Base-by-base conservation (phyloP, 73 alveolate genomes). In the Tetrahymena malaccensis region DNA sequence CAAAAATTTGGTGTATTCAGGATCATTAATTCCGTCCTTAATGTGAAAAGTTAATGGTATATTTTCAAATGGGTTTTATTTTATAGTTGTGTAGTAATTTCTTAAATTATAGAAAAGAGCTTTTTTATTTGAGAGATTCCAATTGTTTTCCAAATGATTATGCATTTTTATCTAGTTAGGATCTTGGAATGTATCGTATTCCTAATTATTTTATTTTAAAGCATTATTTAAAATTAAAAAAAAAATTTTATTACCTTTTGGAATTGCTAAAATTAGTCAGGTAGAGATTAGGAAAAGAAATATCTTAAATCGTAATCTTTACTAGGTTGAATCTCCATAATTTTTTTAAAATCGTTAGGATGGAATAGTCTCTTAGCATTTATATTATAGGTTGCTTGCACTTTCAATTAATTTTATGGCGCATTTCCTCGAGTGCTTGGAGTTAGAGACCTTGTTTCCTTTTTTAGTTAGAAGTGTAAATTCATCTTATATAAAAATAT, bases 11-110 rank as follows among this genome's bases (percentile, higher is more conserved):
- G 50, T 40, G 16, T 93, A 95, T 25, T 50, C 97, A 83, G 58
- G 93, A 55, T 95, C 97, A 37, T 94, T 56, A 22, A 85, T 33
- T 10, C 97, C 97, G 11, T 95, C 94, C 43, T 95, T 34, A 10
- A 95, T 94, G 57, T 95, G 97, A 31, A 95, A 95, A 43, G 97
- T 93, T 22, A 93, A 93, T 16, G 97, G 97, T 55, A 95, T 93
- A 7, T 55, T 55, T 11, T 50, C 35, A 35, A 85, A 94, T 16
- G 85, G 56, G 84, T 95, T 96, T 33, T 95, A 43, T 31, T 93
- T 93, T 16, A 85, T 89, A 1, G 94, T 31, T 55, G 56, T 94
- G 85, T 50, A 95, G 85, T 93, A 95, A 38, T 85, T 94, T 70
- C 85, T 95, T 85, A 95, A 55, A 93, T 95, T 95, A n/a, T 93